Evolutionary conservation across 345 rosid species (phyloP).

Genomic region (Kandelia obovata): DNA sequence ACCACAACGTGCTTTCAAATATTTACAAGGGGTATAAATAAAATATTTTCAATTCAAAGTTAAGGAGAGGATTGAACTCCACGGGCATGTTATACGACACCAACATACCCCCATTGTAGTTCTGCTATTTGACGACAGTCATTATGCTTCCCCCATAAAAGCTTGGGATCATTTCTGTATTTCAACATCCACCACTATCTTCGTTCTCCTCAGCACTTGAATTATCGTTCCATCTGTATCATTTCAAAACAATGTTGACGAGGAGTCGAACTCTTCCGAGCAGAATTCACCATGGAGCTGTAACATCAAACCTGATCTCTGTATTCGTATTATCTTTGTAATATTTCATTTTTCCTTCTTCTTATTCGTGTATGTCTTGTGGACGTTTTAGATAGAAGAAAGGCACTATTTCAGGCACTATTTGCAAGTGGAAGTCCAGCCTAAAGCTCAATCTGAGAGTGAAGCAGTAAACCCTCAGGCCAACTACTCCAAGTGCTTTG

Average conservation of each 20-base stretch:
- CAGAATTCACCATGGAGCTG: constrained; percentile 45
- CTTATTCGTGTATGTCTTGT: not conserved
- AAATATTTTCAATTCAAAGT: too few species aligned
- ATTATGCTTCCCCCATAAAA: not conserved
- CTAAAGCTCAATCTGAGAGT: constrained; percentile 24
- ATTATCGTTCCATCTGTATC: not conserved
- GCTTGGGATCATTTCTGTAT: too few species aligned
- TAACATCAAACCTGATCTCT: constrained; percentile 7
- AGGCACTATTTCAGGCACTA: constrained; percentile 46
- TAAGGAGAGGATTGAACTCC: not conserved
- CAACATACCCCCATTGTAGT: not conserved
- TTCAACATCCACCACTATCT: too few species aligned
- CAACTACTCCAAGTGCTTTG: constrained; percentile 50
- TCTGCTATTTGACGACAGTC: not conserved
- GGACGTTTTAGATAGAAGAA: constrained; percentile 39
- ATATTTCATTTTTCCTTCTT: not conserved
- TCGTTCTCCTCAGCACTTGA: not conserved
- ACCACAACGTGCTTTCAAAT: too few species aligned
- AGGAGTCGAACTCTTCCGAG: constrained; percentile 59
- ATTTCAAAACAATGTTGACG: constrained; percentile 34
- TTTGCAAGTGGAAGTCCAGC: constrained; percentile 48
- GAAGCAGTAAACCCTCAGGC: constrained; percentile 33
- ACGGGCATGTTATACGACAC: not conserved
- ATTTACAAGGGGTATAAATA: too few species aligned
- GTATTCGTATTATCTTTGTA: not conserved